These are phyloP conservation scores for Trypanosoma boissoni DNA, from an alignment of 208 protist species.

Conservation along the genomic window DNA sequence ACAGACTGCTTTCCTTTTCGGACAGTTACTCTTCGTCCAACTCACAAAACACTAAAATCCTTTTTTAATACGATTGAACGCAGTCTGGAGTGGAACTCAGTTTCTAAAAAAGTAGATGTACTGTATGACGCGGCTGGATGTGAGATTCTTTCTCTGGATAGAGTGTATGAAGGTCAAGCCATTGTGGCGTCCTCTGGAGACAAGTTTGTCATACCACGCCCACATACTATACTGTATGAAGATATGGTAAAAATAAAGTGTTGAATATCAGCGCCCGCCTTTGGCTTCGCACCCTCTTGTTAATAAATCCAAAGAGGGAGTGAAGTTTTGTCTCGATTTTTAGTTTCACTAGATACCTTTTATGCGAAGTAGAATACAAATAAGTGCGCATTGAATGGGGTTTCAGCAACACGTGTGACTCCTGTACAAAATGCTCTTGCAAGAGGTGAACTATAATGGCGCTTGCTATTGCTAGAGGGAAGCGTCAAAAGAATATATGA, in stretches of 20 bases:
- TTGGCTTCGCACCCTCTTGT: too few species aligned
- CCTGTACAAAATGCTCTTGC: too few species aligned
- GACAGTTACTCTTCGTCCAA: conserved; percentile 81
- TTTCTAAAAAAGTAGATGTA: conserved; percentile 64
- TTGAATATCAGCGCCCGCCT: too few species aligned
- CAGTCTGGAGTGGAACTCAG: conserved; percentile 73
- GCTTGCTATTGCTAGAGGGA: too few species aligned
- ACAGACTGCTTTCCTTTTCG: conserved; percentile 49
- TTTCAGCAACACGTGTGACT: too few species aligned
- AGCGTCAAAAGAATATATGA: too few species aligned
- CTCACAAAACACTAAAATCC: conserved; percentile 72
- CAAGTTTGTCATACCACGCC: conserved; percentile 80
- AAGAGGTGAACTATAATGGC: too few species aligned
- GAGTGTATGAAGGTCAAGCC: conserved; percentile 53
- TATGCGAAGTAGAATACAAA: too few species aligned
- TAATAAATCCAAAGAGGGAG: too few species aligned
- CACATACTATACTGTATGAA: conserved; percentile 58
- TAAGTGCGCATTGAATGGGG: too few species aligned
- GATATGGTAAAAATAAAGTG: conserved; percentile 64
- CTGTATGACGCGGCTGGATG: conserved; percentile 76
- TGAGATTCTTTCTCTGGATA: conserved; percentile 52
- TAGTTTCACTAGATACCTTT: too few species aligned
- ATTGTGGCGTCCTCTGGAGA: conserved; percentile 85
- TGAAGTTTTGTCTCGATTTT: too few species aligned
- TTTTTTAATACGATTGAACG: conserved; percentile 71